Evolutionary conservation across 805 yeast genomes (phyloP), one percentile per base, ranked within the genome.

Genomic region (Saturnispora halmiae): DNA sequence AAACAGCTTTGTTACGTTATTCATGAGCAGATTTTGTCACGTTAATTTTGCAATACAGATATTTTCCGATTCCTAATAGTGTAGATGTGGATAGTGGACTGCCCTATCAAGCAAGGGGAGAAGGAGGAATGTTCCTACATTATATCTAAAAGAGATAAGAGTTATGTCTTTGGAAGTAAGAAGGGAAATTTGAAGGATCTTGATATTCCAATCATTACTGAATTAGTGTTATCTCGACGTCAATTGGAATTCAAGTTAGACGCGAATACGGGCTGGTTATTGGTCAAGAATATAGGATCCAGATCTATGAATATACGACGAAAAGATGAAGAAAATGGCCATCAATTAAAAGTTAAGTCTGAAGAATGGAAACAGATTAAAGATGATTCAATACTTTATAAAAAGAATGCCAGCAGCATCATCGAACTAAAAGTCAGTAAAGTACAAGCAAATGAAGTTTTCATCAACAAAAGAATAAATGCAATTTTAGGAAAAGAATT

Each of bases 21-120:
- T 13, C 26, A 33, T 39, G 42, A 39, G 42, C 42, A 33, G 19
- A 10, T 34, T 13, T 25, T 14, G 9, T 15, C 32, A 14, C 32
- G 16, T 22, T 5, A 18, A 28, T 19, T 20, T 26, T 26, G 20
- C 5, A n/a, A 26, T 26, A 16, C 11, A 15, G 9, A 9, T 30
- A 8, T 30, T 9, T 18, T 31, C 18, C 6, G 14, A n/a, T 6
- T 15, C 33, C 9, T n/a, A n/a, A 8, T 31, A 14, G 20, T 4
- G 27, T 27, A 15, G n/a, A 39, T 39, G 42, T 39, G 42, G 42
- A 27, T 39, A 16, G 16, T 39, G 11, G 37, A 39, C 15, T 39
- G 42, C 15, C 42, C 42, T 7, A 6, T 39, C 4, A 34, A 34
- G 8, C 36, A 32, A 25, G 37, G 42, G 11, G 22, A 20, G 14